These are phyloP conservation scores for Closterium sp. DNA, from an alignment of 139 green algal genomes.

Conservation along the genomic window DNA sequence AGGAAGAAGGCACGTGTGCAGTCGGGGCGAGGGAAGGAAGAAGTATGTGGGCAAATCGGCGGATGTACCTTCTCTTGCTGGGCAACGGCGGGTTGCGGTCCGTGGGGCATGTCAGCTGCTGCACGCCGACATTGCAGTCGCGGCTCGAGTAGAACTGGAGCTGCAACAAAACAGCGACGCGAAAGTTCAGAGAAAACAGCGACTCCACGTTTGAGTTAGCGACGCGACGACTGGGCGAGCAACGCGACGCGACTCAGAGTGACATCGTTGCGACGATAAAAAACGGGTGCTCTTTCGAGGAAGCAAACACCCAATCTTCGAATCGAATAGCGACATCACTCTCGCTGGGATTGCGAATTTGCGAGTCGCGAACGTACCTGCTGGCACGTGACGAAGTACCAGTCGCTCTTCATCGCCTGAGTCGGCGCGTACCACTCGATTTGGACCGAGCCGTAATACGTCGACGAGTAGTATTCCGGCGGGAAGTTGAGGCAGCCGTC, in stretches of 20 bases:
- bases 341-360: too few species aligned
- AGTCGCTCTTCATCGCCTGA: not conserved
- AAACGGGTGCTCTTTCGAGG: too few species aligned
- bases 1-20: too few species aligned
- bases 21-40: too few species aligned
- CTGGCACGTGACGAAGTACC: not conserved
- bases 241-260: too few species aligned
- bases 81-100: not conserved
- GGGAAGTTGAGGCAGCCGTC: not conserved
- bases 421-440: not conserved
- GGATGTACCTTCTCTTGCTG: not conserved
- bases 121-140: not conserved
- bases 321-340: too few species aligned
- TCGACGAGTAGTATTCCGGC: not conserved
- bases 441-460: not conserved
- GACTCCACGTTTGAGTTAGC: too few species aligned
- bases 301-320: too few species aligned
- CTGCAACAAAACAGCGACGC: not conserved
- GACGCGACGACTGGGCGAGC: too few species aligned
- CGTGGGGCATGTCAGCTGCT: not conserved
- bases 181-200: too few species aligned
- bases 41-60: not conserved
- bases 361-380: too few species aligned
- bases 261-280: too few species aligned
- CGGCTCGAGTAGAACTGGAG: not conserved